Conservation (phyloP, 176 grass and related monocot genomes). For the Puccinellia tenuiflora region DNA sequence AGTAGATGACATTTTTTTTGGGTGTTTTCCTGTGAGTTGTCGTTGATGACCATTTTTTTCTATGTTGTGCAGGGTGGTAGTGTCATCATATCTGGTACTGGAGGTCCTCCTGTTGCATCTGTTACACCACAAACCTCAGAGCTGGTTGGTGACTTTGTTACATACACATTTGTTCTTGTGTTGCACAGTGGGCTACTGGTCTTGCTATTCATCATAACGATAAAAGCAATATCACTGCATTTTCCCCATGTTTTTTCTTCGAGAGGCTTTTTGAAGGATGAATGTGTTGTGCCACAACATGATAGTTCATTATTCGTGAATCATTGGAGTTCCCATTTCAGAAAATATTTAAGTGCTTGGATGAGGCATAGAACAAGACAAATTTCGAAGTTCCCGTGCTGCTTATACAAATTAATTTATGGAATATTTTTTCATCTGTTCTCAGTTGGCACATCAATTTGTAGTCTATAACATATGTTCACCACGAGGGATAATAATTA, state of each 20-base stretch:
- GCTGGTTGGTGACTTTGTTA: slow-evolving; percentile 52
- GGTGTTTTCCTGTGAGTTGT: background rate
- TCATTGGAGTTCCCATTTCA: background rate
- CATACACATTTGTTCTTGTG: background rate
- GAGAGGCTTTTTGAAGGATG: slow-evolving; percentile 1
- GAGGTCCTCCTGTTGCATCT: slow-evolving; percentile 67
- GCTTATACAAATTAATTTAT: background rate
- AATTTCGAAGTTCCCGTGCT: slow-evolving; percentile 12
- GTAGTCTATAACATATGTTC: background rate
- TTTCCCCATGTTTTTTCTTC: slow-evolving; percentile 1
- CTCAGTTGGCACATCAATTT: background rate
- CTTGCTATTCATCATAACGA: slow-evolving; percentile 13
- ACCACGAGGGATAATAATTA: background rate
- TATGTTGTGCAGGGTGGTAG: slow-evolving; percentile 66
- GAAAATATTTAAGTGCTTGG: slow-evolving; percentile 9
- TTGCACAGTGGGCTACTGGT: background rate
- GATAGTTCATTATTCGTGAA: slow-evolving; percentile 6
- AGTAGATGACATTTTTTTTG: background rate
- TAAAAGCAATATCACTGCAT: slow-evolving; percentile 2
- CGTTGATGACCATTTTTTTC: slow-evolving; percentile 8
- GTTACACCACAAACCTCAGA: slow-evolving; percentile 78
- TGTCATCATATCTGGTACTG: slow-evolving; percentile 87
- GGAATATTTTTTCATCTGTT: background rate
- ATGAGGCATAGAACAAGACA: background rate
- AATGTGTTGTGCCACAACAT: background rate